Base-by-base conservation (phyloP, 2,329 filamentous ascomycete species). In the Fusarium staphyleae region DNA sequence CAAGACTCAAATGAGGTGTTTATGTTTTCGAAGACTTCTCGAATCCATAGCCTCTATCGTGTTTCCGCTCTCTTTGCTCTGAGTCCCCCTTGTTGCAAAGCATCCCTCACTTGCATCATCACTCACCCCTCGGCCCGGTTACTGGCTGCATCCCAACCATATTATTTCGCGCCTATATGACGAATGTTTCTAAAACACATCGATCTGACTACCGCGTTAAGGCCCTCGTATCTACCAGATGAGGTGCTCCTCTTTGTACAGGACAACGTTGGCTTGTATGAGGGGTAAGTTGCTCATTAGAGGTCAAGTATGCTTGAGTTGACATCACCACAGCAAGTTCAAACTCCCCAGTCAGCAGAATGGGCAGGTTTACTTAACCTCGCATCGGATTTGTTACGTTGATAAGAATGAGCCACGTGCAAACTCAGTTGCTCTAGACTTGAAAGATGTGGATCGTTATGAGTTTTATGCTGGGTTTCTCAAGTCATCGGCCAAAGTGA, bases 141-240 rank as follows among this genome's bases (percentile, higher is more conserved):
- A 29, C 44, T 33, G 26, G 36, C 3, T 18, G 16, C 26, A 18
- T 18, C 14, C 42, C 48, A 35, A 36, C 30, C 30, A 35, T 40
- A 52, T 43, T 49, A 30, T 30, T 51, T 34, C 26, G 26, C 34
- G 37, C 29, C 32, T 78, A 77, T 72, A 80, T 84, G 79, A 89
- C 91, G 90, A 82, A 98, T 98, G 93, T 96, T 96, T 85, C 83
- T 97, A 82, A 93, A 96, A 82, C 87, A 89, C 68, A 84, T 98
- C 74, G 93, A 99, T 77, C 85, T 99, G 70, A 99, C 95, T 52
- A 96, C 93, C 78, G 95, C 95, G 72, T 85, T 97, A 72, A 90
- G 95, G 81, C 95, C 95, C 68, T 89, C 88, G 57, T 89, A 97
- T 72, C 84, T 96, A 64, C 89, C 91, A 70, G 95, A 97, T 81